These are phyloP conservation scores for Sistotremastrum suecicum DNA, from an alignment of 768 basidiomycete species.

Conservation along the genomic window DNA sequence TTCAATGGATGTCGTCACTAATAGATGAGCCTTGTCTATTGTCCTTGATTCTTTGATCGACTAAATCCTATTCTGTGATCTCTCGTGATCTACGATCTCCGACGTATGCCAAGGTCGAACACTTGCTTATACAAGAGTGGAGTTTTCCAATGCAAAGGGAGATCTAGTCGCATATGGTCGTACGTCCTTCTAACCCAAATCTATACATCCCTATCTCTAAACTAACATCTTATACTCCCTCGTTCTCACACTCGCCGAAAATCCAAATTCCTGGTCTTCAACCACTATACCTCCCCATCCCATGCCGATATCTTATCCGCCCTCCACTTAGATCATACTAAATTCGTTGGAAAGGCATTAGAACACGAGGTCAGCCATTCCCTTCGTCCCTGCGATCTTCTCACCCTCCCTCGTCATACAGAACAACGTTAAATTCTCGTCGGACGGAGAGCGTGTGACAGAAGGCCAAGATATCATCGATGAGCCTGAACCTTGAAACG, in stretches of 20 bases:
- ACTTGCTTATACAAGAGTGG: slow-evolving; percentile 68
- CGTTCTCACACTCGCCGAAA: too few species aligned
- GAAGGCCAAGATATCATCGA: slow-evolving; percentile 39
- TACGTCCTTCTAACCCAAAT: slow-evolving; percentile 21
- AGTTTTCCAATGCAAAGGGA: slow-evolving; percentile 53
- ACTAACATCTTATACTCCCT: neutral
- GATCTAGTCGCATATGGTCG: slow-evolving; percentile 73
- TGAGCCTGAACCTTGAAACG: too few species aligned
- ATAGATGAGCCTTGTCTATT: slow-evolving; percentile 2
- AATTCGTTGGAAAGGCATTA: slow-evolving; percentile 63
- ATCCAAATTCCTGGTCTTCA: too few species aligned
- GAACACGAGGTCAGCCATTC: slow-evolving; percentile 23
- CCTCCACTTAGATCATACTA: slow-evolving; percentile 56
- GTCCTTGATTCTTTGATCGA: neutral
- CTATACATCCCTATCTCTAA: neutral
- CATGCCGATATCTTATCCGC: slow-evolving; percentile 2
- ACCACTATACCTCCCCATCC: neutral
- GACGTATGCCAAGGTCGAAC: slow-evolving; percentile 41
- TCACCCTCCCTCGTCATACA: slow-evolving; percentile 13
- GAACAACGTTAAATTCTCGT: slow-evolving; percentile 68
- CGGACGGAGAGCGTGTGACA: slow-evolving; percentile 58
- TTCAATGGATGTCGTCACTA: neutral
- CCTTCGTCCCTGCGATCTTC: slow-evolving; percentile 4
- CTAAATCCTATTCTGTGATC: slow-evolving; percentile 1
- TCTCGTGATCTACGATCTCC: neutral